Conservation (phyloP, 2,329 filamentous ascomycete species). For the Tolypocladium tundrense region DNA sequence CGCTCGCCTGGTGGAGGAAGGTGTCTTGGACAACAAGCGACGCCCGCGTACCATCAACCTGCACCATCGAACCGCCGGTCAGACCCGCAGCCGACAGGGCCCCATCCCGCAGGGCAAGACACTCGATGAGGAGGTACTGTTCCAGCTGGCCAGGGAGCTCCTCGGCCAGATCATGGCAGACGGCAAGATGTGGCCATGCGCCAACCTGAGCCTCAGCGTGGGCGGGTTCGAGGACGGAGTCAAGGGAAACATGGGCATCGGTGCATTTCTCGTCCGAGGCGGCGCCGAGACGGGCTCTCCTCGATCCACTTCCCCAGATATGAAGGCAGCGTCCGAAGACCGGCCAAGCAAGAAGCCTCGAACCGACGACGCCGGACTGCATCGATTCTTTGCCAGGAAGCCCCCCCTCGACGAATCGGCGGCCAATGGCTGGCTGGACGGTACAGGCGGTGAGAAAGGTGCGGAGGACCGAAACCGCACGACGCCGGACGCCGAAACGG, state of each 20-base stretch:
- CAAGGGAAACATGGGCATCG: conserved; percentile 76
- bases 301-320: conserved; percentile 8
- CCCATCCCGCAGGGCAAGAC: conserved; percentile 68
- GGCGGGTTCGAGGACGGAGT: conserved; percentile 87
- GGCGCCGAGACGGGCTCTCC: conserved; percentile 49
- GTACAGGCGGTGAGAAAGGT: neutral
- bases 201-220: conserved; percentile 81
- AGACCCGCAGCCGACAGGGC: conserved; percentile 63
- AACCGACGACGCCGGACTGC: conserved; percentile 39
- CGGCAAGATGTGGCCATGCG: conserved; percentile 77
- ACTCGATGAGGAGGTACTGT: conserved; percentile 62
- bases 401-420: conserved; percentile 18
- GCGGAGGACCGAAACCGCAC: neutral
- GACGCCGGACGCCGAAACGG: conserved; percentile 3
- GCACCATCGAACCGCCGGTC: conserved; percentile 65
- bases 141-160: conserved; percentile 65
- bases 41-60: conserved; percentile 78
- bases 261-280: conserved; percentile 71
- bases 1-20: conserved; percentile 81
- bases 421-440: conserved; percentile 9
- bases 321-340: conserved; percentile 2
- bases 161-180: conserved; percentile 70
- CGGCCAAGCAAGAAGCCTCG: conserved; percentile 19
- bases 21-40: conserved; percentile 75
- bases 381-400: conserved; percentile 44